phyloP scores from a whole-genome alignment of 2,329 filamentous ascomycete species.

The Colletotrichum cordylinicola region DNA sequence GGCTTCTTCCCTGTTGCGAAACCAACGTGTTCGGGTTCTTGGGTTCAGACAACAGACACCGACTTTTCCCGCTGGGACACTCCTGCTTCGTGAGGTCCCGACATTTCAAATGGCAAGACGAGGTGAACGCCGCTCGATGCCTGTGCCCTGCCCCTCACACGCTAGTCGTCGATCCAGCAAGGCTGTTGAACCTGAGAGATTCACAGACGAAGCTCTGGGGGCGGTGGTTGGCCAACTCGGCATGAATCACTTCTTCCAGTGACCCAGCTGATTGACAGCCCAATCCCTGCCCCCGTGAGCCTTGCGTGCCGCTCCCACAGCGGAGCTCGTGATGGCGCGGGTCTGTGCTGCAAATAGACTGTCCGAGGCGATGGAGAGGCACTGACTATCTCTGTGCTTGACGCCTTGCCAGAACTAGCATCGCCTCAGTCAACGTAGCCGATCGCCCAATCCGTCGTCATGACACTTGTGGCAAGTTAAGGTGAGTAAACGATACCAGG shows the following conservation, averaged over 20 bases:
- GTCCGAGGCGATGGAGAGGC: neutral
- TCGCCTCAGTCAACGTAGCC: neutral
- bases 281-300: neutral
- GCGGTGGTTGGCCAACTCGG: neutral
- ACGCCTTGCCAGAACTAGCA: neutral
- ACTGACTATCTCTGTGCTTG: neutral
- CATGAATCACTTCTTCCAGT: neutral
- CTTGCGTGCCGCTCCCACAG: neutral
- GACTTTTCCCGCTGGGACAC: constrained; percentile 13
- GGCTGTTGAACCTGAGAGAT: neutral
- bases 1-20: constrained; percentile 14
- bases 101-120: neutral
- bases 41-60: constrained; percentile 8
- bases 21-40: constrained; percentile 8
- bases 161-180: constrained; percentile 12
- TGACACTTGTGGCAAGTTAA: neutral
- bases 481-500: neutral
- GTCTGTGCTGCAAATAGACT: neutral
- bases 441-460: neutral
- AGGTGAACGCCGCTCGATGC: neutral
- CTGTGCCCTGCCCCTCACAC: neutral
- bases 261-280: neutral
- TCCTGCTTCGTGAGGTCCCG: constrained; percentile 1
- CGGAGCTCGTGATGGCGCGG: neutral
- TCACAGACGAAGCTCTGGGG: neutral